Evolutionary conservation across 805 yeast species (phyloP), one percentile per base, ranked within the genome.

Genomic region (Starmerella khaoyaiensis): DNA sequence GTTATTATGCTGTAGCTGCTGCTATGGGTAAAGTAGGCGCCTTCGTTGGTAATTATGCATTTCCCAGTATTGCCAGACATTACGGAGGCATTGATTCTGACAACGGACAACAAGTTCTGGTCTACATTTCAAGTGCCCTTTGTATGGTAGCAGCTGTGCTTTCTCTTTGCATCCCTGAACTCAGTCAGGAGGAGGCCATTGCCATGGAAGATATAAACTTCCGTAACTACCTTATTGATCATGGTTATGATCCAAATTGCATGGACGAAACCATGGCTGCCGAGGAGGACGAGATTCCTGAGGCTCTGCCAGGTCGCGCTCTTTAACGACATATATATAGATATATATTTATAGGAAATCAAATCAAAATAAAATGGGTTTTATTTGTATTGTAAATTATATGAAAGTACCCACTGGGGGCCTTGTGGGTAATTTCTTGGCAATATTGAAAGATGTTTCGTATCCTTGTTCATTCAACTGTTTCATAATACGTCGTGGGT

Each of bases 21-120:
- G 94, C 94, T 19, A 50, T 76, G 37, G 96, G 94, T 53, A 86
- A 86, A 58, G 64, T 82, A 42, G 96, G 96, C 55, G 96, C 94
- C 1, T 84, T 86, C 55, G 79, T 76, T 21, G 95, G 95, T 39
- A 76, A 90, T 31, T 83, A 76, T 54, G 77, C 79, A 22, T 87
- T 87, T 71, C 94, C 95, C 30, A 70, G 74, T 33, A 77, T 86
- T 52, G 74, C 76, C 46, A 64, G 58, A 36, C 64, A 72, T 46
- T 72, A 72, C 37, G 81, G 80, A 28, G 66, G 67, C 28, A 41
- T 49, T 10, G 59, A 55, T 34, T 56, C 66, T 9, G 61, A 65
- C 42, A 50, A 58, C 40, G 90, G 87, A 46, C 65, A 72, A 52
- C 73, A 72, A 57, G 78, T 77, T 36, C 86, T 93, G 35, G 81